Evolutionary conservation across 2,329 filamentous ascomycete genomes (phyloP), one percentile per base, ranked within the genome.

Genomic region (Monilinia laxa): DNA sequence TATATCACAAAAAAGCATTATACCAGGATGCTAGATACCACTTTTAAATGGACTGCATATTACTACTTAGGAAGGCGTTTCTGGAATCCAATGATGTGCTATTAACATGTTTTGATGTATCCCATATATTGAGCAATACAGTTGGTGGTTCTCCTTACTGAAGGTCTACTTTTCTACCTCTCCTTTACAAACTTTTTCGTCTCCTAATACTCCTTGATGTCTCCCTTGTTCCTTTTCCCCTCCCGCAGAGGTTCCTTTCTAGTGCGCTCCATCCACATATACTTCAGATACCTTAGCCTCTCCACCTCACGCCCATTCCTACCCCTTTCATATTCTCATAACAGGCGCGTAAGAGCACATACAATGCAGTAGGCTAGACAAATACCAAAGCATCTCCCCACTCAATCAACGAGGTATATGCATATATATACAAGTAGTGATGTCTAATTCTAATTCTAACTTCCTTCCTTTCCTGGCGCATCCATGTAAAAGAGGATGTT

Each of bases 21-120:
- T 65, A 65, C 63, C 63, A 57, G 54, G 42, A 65, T 65, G 63
- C 63, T 59, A 51, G 53, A 65, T 65, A 57, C 63, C 42, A 59
- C 49, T 59, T 40, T 51, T 28, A 59, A 59, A 65, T 65, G 54
- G 53, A 65, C 55, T 65, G 45, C 54, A 65, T 65, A 57, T 65
- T 57, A 65, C 63, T 59, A 59, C 63, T 58, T 59, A 65, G 63
- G 42, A 65, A 11, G 63, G 63, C 54, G 63, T 65, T 65, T 65
- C 53, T 59, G 63, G 63, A 65, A 65, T 58, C 18, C 53, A 65
- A 59, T 59, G 54, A 35, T 59, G 54, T 58, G 40, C 28, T 65
- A 45, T 65, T 47, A 58, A 49, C 40, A 49, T 40, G 45, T 49
- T 59, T 28, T 59, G 54, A 59, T 59, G 20, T 31, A 20, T 38